Evolutionary conservation across 75 land plant species (phyloP).

Genomic region (Adiantum capillusveneris): DNA sequence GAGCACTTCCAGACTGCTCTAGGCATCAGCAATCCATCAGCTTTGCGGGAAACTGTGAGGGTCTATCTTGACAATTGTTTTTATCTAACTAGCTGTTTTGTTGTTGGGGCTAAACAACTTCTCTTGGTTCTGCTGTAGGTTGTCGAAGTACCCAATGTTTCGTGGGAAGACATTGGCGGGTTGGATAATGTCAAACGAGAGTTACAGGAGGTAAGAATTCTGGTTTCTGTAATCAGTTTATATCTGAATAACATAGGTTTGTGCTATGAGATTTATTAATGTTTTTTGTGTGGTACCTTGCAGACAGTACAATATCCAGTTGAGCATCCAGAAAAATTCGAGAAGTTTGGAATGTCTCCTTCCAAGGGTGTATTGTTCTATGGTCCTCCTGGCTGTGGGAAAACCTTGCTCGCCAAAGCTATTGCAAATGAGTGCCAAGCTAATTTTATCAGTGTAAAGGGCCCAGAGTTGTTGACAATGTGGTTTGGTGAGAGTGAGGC

Average conservation of each 20-base stretch:
- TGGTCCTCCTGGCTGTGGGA: constrained; percentile 4
- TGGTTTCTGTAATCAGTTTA: not conserved
- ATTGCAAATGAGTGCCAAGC: not conserved
- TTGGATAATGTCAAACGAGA: constrained; percentile 35
- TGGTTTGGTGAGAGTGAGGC: constrained; percentile 6
- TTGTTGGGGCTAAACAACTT: not conserved
- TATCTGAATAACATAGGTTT: not conserved
- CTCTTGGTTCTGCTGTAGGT: constrained; percentile 8
- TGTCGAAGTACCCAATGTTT: constrained; percentile 36
- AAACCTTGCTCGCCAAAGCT: constrained; percentile 3
- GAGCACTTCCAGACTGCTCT: constrained; percentile 31
- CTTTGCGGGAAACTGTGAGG: constrained; percentile 28
- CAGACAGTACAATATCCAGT: constrained; percentile 31
- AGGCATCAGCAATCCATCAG: constrained; percentile 25
- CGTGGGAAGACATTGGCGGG: constrained; percentile 41
- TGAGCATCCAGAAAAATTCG: constrained; percentile 32
- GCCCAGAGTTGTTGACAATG: constrained; percentile 2
- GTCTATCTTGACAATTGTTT: not conserved
- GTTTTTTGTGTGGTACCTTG: not conserved
- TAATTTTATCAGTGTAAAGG: constrained; percentile 5
- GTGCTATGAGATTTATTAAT: not conserved
- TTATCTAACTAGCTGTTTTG: not conserved
- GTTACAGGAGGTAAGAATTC: constrained; percentile 27
- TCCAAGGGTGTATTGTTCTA: constrained; percentile 29
- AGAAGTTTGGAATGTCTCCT: constrained; percentile 32